Percentiles rank a stretch among this genome's conserved stretches.
Conservation (phyloP, 257 asterid species). For the Asclepias syriaca region DNA sequence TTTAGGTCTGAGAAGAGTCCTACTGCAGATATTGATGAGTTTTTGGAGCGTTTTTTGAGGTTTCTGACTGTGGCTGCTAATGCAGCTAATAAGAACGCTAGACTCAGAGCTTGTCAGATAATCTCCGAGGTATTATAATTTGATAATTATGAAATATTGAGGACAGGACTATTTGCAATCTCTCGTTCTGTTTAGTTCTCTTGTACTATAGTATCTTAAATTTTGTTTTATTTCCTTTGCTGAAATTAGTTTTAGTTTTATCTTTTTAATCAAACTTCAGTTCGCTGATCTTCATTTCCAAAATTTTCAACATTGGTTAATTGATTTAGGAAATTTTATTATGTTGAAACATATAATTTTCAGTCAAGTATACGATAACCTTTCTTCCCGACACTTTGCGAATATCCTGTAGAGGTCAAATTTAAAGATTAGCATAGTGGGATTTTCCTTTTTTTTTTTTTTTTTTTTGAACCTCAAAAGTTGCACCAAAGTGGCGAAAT, state of each 20-base stretch:
- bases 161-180: background rate
- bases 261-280: background rate
- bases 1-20: constrained; percentile 21
- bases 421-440: background rate
- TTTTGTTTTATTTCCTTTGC: background rate
- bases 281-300: background rate
- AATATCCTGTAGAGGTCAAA: background rate
- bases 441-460: background rate
- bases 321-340: background rate
- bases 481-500: background rate
- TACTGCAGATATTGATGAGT: constrained; percentile 35
- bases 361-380: background rate
- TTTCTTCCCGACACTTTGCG: background rate
- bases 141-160: background rate
- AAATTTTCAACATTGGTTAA: background rate
- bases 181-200: background rate
- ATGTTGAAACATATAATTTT: background rate
- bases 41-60: constrained; percentile 57
- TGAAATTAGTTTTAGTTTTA: background rate
- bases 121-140: constrained; percentile 65
- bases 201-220: background rate
- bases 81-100: constrained; percentile 62
- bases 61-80: constrained; percentile 57
- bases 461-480: background rate
- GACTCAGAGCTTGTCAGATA: constrained; percentile 89